A percentile compares a stretch with the other conserved stretches of the same genome.
Evolutionary conservation across 129 eudicot species (phyloP).

Genomic region (Helichrysum umbraculigerum): DNA sequence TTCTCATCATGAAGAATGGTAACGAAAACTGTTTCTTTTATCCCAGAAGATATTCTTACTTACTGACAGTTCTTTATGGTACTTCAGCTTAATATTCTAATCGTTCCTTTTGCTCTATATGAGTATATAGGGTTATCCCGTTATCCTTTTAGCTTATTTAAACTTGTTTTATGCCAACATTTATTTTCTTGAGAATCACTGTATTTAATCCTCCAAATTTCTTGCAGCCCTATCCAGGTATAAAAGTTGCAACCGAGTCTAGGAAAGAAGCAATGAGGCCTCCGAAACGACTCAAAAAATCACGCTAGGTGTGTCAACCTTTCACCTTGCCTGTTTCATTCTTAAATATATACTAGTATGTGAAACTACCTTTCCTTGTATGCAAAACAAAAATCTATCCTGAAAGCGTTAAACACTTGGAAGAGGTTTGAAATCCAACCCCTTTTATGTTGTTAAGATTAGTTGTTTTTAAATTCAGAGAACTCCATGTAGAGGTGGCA

Average conservation of each 20-base stretch:
- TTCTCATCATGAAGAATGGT: not conserved
- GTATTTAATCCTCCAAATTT: not conserved
- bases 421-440: not conserved
- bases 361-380: not conserved
- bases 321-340: not conserved
- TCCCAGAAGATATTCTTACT: not conserved
- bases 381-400: slow-evolving; percentile 2
- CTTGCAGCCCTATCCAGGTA: slow-evolving; percentile 43
- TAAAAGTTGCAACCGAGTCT: slow-evolving; percentile 44
- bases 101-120: not conserved
- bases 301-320: slow-evolving; percentile 39
- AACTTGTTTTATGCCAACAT: not conserved
- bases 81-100: not conserved
- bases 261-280: slow-evolving; percentile 57
- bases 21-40: not conserved
- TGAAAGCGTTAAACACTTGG: not conserved
- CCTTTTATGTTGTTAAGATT: not conserved
- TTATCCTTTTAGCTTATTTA: not conserved
- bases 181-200: slow-evolving; percentile 1
- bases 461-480: not conserved
- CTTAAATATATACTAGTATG: not conserved
- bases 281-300: slow-evolving; percentile 49
- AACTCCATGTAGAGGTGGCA: not conserved
- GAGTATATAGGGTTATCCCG: not conserved
- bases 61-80: not conserved